Percentiles rank a stretch among this genome's conserved stretches.
These are phyloP conservation scores for Neofusicoccum sp. DNA, from an alignment of 2,329 filamentous ascomycete species.

Conservation along the genomic window DNA sequence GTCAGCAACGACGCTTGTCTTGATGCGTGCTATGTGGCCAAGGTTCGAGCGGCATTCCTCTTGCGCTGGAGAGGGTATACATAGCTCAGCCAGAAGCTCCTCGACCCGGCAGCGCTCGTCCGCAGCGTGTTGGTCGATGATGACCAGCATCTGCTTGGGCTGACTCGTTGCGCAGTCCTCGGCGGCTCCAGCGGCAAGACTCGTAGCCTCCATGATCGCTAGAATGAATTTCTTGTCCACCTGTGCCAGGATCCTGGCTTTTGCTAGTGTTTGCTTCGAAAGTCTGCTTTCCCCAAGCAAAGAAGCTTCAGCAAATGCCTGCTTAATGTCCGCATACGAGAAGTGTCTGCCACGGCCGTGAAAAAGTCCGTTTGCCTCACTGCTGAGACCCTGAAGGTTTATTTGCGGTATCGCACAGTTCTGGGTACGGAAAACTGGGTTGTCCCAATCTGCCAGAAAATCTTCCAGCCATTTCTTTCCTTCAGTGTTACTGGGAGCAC, in stretches of 20 bases:
- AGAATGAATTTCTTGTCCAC: constrained; percentile 91
- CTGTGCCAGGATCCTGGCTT: constrained; percentile 71
- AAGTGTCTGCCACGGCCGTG: background rate
- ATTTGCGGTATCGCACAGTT: constrained; percentile 44
- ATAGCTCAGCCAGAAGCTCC: constrained; percentile 61
- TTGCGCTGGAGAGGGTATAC: constrained; percentile 24
- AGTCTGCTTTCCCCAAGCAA: constrained; percentile 41
- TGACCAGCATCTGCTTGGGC: constrained; percentile 54
- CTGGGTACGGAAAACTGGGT: constrained; percentile 66
- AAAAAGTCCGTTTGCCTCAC: background rate
- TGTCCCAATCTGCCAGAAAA: constrained; percentile 67
- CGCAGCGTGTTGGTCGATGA: constrained; percentile 92
- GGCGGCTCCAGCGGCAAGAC: constrained; percentile 18
- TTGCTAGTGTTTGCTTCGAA: constrained; percentile 59
- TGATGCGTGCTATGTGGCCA: constrained; percentile 31
- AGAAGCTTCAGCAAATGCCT: constrained; percentile 30
- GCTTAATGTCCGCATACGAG: constrained; percentile 21
- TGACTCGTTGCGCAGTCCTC: background rate
- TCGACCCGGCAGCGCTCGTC: constrained; percentile 87
- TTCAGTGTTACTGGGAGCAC: constrained; percentile 4
- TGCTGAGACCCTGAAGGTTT: constrained; percentile 25
- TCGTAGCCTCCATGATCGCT: constrained; percentile 50
- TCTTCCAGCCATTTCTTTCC: constrained; percentile 55
- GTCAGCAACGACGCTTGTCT: constrained; percentile 41
- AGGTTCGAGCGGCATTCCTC: constrained; percentile 31